Base-by-base conservation (phyloP, 2,329 filamentous ascomycete genomes). In the Simplicillium aogashimaense region DNA sequence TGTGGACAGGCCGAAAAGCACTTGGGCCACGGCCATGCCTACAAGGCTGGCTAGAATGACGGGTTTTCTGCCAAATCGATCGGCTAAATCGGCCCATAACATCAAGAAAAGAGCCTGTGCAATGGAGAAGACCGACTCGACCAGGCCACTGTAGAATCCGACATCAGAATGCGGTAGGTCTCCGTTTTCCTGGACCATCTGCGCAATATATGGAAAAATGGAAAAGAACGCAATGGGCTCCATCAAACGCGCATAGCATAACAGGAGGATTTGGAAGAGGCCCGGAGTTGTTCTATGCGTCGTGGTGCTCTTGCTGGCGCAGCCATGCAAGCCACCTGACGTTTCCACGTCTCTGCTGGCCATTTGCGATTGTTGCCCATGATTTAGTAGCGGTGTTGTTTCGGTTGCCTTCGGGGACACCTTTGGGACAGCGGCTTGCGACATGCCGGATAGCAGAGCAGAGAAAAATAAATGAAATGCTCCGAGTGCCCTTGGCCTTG, bases 151-250 rank as follows among this genome's bases (percentile, higher is more conserved):
- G 65, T 87, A 90, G 63, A 89, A 90, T 2, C 86, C 86, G 3
- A 87, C 77, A 55, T 87, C 80, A n/a, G 71, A 62, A 35, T 75
- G 64, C 2, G 68, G 57, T 2, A 90, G 60, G 10, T 67, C 52
- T 9, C 83, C 83, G 43, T 79, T 81, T 42, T 74, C 67, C 57
- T 75, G 66, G 30, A 86, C 78, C 85, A 90, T 90, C 53, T 81
- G 67, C 52, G 80, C 86, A 59, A 92, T 74, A 60, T 84, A 90
- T 1, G 85, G 83, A 51, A 90, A 84, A 56, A 90, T 86, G 55
- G 72, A 78, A 65, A 89, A 90, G 64, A 86, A 90, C n/a, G 83
- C 82, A 32, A 89, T 72, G 1, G 86, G 84, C 53, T 90, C 86
- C 35, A 86, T 67, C 18, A 85, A 54, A 6, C 84, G 76, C 2